These are phyloP conservation scores for Ophiobolus disseminans DNA, from an alignment of 2,329 filamentous ascomycete genomes.

Conservation along the genomic window DNA sequence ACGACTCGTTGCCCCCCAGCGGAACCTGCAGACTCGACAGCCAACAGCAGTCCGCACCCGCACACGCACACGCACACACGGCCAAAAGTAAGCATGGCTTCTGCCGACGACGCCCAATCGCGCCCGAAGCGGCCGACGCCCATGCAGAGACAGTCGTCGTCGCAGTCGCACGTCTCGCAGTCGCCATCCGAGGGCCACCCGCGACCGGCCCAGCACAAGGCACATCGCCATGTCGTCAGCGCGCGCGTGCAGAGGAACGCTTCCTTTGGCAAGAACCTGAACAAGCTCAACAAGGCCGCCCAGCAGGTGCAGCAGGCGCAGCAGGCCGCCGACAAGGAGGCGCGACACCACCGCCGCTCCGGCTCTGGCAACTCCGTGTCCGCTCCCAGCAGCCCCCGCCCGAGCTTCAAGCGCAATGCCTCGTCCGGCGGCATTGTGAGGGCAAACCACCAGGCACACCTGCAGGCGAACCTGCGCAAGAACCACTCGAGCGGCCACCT, in stretches of 20 bases:
- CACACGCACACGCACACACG: slow-evolving; percentile 19
- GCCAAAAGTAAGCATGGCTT: slow-evolving; percentile 45
- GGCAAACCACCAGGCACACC: slow-evolving; percentile 40
- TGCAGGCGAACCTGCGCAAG: slow-evolving; percentile 47
- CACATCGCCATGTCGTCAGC: slow-evolving; percentile 50
- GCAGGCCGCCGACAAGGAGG: slow-evolving; percentile 34
- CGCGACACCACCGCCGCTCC: slow-evolving; percentile 47
- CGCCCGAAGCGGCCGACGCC: slow-evolving; percentile 45
- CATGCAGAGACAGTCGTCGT: slow-evolving; percentile 48
- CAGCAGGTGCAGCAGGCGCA: slow-evolving; percentile 26
- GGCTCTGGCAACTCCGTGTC: slow-evolving; percentile 48
- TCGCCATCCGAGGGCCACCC: slow-evolving; percentile 45
- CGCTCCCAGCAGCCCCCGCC: slow-evolving; percentile 47
- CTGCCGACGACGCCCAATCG: slow-evolving; percentile 43
- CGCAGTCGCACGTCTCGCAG: slow-evolving; percentile 47
- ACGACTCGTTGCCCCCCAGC: slow-evolving; percentile 11
- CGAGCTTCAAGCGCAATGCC: slow-evolving; percentile 53
- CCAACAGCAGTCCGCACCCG: slow-evolving; percentile 14
- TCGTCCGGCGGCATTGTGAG: slow-evolving; percentile 49
- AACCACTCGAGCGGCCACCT: slow-evolving; percentile 57
- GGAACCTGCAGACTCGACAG: slow-evolving; percentile 17
- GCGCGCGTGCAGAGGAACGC: slow-evolving; percentile 50
- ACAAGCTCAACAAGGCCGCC: slow-evolving; percentile 48
- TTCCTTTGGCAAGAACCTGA: slow-evolving; percentile 52
- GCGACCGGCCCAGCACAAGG: slow-evolving; percentile 40